Conservation (phyloP, 192 early-diverging fungal species). For the Coemansia sp. region DNA sequence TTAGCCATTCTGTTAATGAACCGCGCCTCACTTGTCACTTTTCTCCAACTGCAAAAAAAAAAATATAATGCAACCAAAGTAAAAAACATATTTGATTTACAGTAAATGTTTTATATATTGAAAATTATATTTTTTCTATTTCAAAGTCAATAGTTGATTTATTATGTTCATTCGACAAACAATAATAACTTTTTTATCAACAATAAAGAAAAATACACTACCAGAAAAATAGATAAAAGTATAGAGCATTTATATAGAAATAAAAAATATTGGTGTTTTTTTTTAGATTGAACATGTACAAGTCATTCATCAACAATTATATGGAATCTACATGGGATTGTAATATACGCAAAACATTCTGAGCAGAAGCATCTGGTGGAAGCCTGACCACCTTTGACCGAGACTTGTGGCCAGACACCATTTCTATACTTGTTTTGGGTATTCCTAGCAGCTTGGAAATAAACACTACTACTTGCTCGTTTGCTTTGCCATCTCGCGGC, state of each 20-base stretch:
- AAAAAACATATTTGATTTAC: background rate
- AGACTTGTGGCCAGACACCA: constrained; percentile 9
- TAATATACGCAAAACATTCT: background rate
- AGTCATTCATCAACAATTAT: background rate
- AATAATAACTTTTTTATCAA: background rate
- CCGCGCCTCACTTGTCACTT: background rate
- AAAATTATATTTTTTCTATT: background rate
- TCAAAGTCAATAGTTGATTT: background rate
- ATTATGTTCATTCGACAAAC: background rate
- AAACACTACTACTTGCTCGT: constrained; percentile 17
- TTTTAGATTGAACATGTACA: background rate
- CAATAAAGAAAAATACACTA: too few relatives aligned
- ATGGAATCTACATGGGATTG: background rate
- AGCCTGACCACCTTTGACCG: constrained; percentile 4
- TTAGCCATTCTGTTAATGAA: background rate
- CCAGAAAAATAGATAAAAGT: too few relatives aligned
- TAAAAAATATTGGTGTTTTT: background rate
- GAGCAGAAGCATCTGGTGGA: background rate
- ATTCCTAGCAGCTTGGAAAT: constrained; percentile 8
- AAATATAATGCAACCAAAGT: background rate
- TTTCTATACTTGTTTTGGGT: constrained; percentile 7
- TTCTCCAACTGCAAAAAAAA: background rate
- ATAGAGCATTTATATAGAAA: background rate
- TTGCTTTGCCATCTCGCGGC: constrained; percentile 28
- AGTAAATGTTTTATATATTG: background rate